Conservation (phyloP, 192 early-diverging fungal genomes). For the Rhizophlyctis rosea region DNA sequence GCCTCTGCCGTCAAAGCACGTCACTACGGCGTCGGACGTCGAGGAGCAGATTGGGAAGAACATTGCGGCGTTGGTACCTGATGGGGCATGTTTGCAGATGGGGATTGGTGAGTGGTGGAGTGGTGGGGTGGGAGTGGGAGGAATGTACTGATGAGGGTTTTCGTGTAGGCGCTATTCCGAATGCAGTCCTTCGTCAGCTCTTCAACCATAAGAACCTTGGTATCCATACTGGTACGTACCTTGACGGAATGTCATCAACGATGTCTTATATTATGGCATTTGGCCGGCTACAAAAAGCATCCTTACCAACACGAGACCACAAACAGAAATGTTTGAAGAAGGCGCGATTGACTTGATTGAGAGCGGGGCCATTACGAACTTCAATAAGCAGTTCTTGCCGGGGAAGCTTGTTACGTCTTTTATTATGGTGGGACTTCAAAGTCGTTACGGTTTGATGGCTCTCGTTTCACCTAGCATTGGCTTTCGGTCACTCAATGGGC, state of each 20-base stretch:
- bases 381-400: slow-evolving; percentile 34
- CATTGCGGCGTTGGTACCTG: slow-evolving; percentile 40
- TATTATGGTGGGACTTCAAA: slow-evolving; percentile 20
- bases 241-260: neutral
- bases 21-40: slow-evolving; percentile 16
- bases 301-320: neutral
- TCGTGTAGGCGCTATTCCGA: slow-evolving; percentile 36
- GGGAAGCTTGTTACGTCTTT: slow-evolving; percentile 42
- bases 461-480: slow-evolving; percentile 2
- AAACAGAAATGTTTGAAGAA: slow-evolving; percentile 47
- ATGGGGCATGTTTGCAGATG: slow-evolving; percentile 53
- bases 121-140: neutral
- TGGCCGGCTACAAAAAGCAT: neutral
- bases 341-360: slow-evolving; percentile 46
- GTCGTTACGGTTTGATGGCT: neutral
- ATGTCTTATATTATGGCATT: too few relatives aligned
- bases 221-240: slow-evolving; percentile 42
- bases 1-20: slow-evolving; percentile 22
- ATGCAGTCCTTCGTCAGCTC: slow-evolving; percentile 45
- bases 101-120: slow-evolving; percentile 35
- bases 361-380: slow-evolving; percentile 43
- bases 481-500: neutral
- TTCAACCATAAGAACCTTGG: slow-evolving; percentile 46
- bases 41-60: slow-evolving; percentile 42
- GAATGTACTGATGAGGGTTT: neutral